A percentile compares a stretch with the other conserved stretches of the same genome.
phyloP scores from a whole-genome alignment of 2,329 filamentous ascomycete genomes.

The Verticillium tricorpus region DNA sequence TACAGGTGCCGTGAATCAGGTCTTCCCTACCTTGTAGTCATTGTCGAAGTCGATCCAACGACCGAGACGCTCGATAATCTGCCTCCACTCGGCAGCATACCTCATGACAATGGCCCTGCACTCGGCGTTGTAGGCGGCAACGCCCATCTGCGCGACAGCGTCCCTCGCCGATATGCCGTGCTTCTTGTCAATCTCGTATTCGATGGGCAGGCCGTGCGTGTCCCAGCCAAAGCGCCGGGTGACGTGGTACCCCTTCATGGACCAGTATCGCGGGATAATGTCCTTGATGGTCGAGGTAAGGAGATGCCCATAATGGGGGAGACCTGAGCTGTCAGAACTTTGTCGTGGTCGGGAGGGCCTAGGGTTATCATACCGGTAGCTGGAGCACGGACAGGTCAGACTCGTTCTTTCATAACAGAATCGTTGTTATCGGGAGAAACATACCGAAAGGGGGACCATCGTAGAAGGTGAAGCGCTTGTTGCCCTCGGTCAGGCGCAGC shows the following conservation, averaged over 20 bases:
- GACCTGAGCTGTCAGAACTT: constrained; percentile 41
- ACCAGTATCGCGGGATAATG: constrained; percentile 94
- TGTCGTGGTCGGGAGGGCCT: background rate
- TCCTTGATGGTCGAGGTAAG: constrained; percentile 95
- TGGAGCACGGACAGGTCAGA: background rate
- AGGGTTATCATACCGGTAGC: background rate
- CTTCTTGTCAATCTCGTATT: constrained; percentile 97
- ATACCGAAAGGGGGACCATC: constrained; percentile 68
- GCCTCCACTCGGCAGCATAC: constrained; percentile 80
- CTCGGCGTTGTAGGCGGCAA: constrained; percentile 86
- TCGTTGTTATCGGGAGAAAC: background rate
- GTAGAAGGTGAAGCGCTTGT: constrained; percentile 90
- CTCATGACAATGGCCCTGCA: constrained; percentile 92
- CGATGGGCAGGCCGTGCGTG: constrained; percentile 87
- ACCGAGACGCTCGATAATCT: constrained; percentile 81
- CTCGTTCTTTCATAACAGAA: background rate
- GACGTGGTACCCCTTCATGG: constrained; percentile 92
- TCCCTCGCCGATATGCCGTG: constrained; percentile 83
- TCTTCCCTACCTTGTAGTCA: constrained; percentile 71
- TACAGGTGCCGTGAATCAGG: background rate
- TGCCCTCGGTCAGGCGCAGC: constrained; percentile 71
- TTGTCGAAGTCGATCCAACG: constrained; percentile 98
- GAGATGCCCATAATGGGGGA: constrained; percentile 66
- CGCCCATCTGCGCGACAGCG: constrained; percentile 79
- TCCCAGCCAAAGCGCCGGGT: constrained; percentile 95